A percentile compares a stretch with the other conserved stretches of the same genome.
Conservation (phyloP, 345 rosid species). For the Aquilaria yunnanensis region DNA sequence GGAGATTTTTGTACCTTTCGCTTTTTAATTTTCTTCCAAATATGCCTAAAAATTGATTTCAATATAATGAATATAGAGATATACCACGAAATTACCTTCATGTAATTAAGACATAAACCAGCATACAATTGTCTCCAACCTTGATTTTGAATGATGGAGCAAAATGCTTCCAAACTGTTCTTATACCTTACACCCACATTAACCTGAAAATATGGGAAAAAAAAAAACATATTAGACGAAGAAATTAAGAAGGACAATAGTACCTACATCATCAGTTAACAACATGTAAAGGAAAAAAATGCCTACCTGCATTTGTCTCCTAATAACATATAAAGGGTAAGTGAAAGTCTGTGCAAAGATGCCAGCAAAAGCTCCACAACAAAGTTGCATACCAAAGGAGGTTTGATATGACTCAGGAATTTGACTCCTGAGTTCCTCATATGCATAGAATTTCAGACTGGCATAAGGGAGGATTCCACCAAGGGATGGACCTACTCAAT, state of each 20-base stretch:
- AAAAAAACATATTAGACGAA: constrained; percentile 8
- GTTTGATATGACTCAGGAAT: constrained; percentile 84
- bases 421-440: constrained; percentile 71
- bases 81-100: constrained; percentile 45
- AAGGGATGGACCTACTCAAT: constrained; percentile 77
- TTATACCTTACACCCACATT: constrained; percentile 54
- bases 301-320: constrained; percentile 97
- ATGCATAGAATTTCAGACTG: constrained; percentile 73
- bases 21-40: no score
- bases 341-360: constrained; percentile 85
- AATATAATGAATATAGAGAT: no score
- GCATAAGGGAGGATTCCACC: constrained; percentile 91
- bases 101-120: constrained; percentile 85
- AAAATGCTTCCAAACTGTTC: constrained; percentile 63
- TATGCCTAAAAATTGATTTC: no score
- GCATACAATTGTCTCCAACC: constrained; percentile 96
- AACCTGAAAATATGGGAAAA: constrained; percentile 35
- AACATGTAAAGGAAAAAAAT: neutral
- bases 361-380: constrained; percentile 95
- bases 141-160: constrained; percentile 51
- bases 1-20: no score
- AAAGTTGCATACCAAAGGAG: constrained; percentile 69
- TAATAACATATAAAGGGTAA: constrained; percentile 90
- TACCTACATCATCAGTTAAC: neutral
- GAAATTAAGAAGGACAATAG: neutral